Base-by-base conservation (phyloP, 2,329 filamentous ascomycete genomes). In the Alternaria tenuissima region DNA sequence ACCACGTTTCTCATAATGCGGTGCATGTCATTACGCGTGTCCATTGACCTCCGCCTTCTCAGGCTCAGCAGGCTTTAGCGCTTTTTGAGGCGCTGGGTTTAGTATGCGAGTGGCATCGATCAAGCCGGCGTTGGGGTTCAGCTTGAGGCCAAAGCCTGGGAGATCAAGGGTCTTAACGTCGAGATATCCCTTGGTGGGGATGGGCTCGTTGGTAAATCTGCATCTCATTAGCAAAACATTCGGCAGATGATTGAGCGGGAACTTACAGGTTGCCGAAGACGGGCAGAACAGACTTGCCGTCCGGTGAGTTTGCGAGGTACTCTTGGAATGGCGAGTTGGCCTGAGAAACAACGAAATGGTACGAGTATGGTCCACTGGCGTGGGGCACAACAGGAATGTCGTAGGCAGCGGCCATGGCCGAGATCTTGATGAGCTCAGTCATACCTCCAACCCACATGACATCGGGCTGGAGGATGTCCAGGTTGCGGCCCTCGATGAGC, bases 391-490 rank as follows among this genome's bases (percentile, higher is more conserved):
- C 93, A 12, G 94, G 94, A 61, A 97, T 91, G 74, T 97, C 94
- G 79, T 97, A 97, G 22, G 94, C 94, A 5, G 93, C 88, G 4
- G 94, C 94, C 87, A 96, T 90, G 55, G 93, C 91, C 16, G 93
- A 87, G 53, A 97, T 90, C 80, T 93, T 95, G 67, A 97, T 88
- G 59, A 97, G 85, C 80, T 97, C 94, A 1, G 94, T 97, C 84
- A 97, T 79, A 63, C 94, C 94, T 64, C 94, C 94, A 14, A 97
- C 88, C 94, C 94, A 97, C 94, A 97, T 97, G 65, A 97, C 93
- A 75, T 97, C 94, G 14, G 94, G 94, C 81, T 97, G 94, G 72
- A 97, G 88, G 70, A 97, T 96, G 78, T 97, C 94, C 61, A 97
- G 83, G 80, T 96, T 96, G 67, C 93, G 92, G 57, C 90, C 91